Evolutionary conservation across 768 basidiomycete genomes (phyloP).

Genomic region (Suillus tomentosus): DNA sequence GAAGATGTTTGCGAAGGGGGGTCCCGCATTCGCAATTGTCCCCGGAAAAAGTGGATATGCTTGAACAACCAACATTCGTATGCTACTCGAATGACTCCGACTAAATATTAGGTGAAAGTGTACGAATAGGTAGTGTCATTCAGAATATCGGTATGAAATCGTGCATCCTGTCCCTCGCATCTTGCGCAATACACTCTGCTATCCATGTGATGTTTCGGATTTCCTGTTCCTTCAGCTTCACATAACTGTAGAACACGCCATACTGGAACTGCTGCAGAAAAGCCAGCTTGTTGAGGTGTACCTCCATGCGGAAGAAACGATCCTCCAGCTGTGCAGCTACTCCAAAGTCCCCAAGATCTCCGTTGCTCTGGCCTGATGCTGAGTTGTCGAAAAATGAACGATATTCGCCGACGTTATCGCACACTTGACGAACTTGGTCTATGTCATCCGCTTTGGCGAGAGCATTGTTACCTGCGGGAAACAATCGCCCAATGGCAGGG

Average conservation of each 20-base stretch:
- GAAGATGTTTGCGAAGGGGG: slow-evolving; percentile 54
- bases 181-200: slow-evolving; percentile 97
- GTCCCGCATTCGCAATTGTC: slow-evolving; percentile 50
- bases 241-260: slow-evolving; percentile 89
- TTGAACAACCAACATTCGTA: slow-evolving; percentile 8
- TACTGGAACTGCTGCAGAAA: slow-evolving; percentile 98
- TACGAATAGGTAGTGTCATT: slow-evolving; percentile 20
- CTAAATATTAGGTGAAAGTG: slow-evolving; percentile 2
- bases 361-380: slow-evolving; percentile 29
- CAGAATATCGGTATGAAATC: slow-evolving; percentile 93
- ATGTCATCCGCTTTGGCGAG: slow-evolving; percentile 94
- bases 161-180: slow-evolving; percentile 93
- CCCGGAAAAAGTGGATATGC: slow-evolving; percentile 45
- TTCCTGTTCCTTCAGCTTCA: slow-evolving; percentile 92
- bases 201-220: slow-evolving; percentile 91
- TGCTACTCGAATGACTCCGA: background rate
- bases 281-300: slow-evolving; percentile 89
- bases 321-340: slow-evolving; percentile 81
- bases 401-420: slow-evolving; percentile 90
- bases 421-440: slow-evolving; percentile 85
- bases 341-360: slow-evolving; percentile 45
- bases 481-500: slow-evolving; percentile 91
- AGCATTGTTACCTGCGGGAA: slow-evolving; percentile 93
- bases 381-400: slow-evolving; percentile 82
- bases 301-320: slow-evolving; percentile 92